Evolutionary conservation across 1,284 basidiomycete genomes (phyloP), one percentile per base, ranked within the genome.

Genomic region (Apiotrichum gamsii): DNA sequence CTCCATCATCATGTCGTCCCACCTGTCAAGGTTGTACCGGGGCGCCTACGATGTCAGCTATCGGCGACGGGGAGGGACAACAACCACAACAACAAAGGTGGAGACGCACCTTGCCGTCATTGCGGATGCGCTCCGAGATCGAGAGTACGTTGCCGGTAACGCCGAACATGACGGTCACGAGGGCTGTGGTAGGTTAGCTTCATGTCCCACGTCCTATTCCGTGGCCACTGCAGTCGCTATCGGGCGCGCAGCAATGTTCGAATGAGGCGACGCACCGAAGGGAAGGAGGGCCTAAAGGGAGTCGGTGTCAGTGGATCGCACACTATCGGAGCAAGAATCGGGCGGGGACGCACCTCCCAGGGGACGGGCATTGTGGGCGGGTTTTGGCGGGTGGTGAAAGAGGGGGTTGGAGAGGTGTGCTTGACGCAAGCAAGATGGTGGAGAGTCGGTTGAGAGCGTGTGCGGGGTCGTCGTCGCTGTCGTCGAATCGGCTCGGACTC

Each of bases 1-100:
- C 64, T 84, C 81, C 84, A 94, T 89, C 89, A 96, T 89, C 85
- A 89, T 88, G 46, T 86, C 79, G 56, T 96, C 90, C 90, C 90
- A 95, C 25, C 78, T 73, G 64, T 95, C 91, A 32, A 91, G 67
- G 49, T 81, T 78, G 68, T 93, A 90, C 47, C 91, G 80, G 33
- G 85, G 78, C 44, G 87, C 84, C 91, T 95, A 45, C 19, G 32
- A 18, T 24, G 48, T 50, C 28, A 46, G 37, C 20, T 11, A 14
- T 23, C 14, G 19, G 29, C 4, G n/a, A 19, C 5, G 13, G 13
- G 25, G 25, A 28, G 25, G 11, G 11, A 11, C 21, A 38, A n/a
- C n/a, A n/a, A n/a, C n/a, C n/a, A n/a, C n/a, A n/a, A n/a, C n/a
- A n/a, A n/a, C n/a, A n/a, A n/a, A n/a, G n/a, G n/a, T n/a, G n/a